Percentiles rank a stretch among this genome's conserved stretches.
Evolutionary conservation across 352 stramenopile genomes (phyloP).

Genomic region (Phytophthora cryptogea): DNA sequence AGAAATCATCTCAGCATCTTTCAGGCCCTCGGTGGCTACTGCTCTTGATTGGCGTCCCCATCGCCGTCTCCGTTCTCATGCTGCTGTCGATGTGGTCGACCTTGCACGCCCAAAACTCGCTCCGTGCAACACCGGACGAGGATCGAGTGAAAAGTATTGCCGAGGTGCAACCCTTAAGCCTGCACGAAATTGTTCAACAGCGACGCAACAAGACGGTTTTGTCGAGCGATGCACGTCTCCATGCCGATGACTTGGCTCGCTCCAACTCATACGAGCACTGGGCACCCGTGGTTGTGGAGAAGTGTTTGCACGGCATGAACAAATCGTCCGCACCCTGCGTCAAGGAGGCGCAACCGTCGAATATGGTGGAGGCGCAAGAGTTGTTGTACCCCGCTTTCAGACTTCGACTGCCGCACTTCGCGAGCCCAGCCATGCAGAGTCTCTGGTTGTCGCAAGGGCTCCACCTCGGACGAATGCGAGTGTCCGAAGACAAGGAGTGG

Average conservation of each 20-base stretch:
- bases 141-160: too few species aligned
- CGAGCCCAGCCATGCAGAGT: not conserved
- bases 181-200: conserved; percentile 8
- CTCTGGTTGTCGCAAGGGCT: conserved; percentile 25
- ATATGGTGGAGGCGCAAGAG: conserved; percentile 34
- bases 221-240: conserved; percentile 12
- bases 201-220: conserved; percentile 5
- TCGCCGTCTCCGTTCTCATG: too few species aligned
- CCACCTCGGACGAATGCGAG: conserved; percentile 26
- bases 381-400: conserved; percentile 32
- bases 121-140: too few species aligned
- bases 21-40: too few species aligned
- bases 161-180: too few species aligned
- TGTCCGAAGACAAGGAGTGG: conserved; percentile 28
- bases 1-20: too few species aligned
- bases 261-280: conserved; percentile 31
- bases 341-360: conserved; percentile 23
- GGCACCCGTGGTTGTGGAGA: conserved; percentile 29
- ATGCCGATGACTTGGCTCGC: conserved; percentile 26
- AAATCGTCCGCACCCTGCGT: conserved; percentile 23
- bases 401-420: conserved; percentile 24
- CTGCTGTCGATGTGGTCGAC: too few species aligned
- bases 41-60: too few species aligned
- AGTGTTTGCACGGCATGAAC: conserved; percentile 36
- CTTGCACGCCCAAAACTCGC: too few species aligned